phyloP scores from a whole-genome alignment of 352 stramenopile genomes.

The Globisporangium emineosum region DNA sequence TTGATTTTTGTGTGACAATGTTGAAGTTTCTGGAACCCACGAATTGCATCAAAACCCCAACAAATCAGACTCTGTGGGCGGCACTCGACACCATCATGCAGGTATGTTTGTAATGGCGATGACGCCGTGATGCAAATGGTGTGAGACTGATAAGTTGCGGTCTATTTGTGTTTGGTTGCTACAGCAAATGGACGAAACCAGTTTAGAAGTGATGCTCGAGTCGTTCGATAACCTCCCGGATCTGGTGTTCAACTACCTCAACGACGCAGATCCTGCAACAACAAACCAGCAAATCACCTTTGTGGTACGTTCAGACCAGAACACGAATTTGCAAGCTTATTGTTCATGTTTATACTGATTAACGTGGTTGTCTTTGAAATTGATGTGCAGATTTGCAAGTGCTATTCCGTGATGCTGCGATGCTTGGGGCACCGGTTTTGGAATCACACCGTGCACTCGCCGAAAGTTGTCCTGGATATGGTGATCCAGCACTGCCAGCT shows the following conservation, averaged over 20 bases:
- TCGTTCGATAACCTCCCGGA: conserved; percentile 88
- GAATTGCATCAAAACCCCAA: conserved; percentile 82
- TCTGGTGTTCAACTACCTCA: conserved; percentile 81
- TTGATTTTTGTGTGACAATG: not conserved
- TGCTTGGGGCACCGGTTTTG: conserved; percentile 82
- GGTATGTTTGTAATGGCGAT: conserved; percentile 24
- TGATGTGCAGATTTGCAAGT: conserved; percentile 65
- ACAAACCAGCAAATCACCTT: conserved; percentile 73
- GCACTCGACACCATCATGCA: conserved; percentile 83
- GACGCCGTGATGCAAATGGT: no score
- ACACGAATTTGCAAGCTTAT: not conserved
- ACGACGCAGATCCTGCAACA: conserved; percentile 58
- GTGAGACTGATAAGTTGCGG: no score
- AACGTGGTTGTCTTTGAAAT: not conserved
- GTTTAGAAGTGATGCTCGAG: conserved; percentile 71
- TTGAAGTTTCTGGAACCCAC: conserved; percentile 63
- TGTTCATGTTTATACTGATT: not conserved
- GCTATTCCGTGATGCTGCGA: conserved; percentile 67
- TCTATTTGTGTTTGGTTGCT: not conserved
- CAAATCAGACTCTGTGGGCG: conserved; percentile 72
- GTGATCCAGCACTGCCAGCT: conserved; percentile 67
- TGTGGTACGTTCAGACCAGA: conserved; percentile 43
- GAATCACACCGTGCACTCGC: conserved; percentile 74
- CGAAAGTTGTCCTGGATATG: conserved; percentile 61
- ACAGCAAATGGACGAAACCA: conserved; percentile 80